Evolutionary conservation across 495 filamentous ascomycete genomes (phyloP), one percentile per base, ranked within the genome.

Genomic region (Hypomontagnella monticulosa): DNA sequence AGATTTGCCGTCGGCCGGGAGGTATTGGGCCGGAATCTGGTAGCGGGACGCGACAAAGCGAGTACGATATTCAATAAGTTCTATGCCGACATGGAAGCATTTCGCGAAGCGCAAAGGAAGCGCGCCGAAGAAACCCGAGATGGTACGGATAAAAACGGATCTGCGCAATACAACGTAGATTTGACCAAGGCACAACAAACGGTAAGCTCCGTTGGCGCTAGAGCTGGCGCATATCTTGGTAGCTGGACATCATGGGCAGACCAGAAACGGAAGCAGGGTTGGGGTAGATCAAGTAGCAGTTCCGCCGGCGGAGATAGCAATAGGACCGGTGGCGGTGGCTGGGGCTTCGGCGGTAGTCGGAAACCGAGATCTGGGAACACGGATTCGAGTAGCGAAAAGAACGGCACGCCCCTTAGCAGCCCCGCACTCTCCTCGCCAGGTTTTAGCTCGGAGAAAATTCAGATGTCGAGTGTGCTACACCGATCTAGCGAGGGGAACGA

Each of bases 241-340:
- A 96, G 92, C 20, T 98, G 96, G 96, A 89, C 93, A n/a, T 79
- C 86, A 1, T 99, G 95, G 95, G 94, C 94, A 4, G 88, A 87
- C 27, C 93, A 99, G 77, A 96, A 96, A 78, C 82, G 89, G 46
- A 92, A 90, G 70, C 80, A 78, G 37, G 83, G 86, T 6, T 85
- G 85, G 81, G 82, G 79, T 44, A 72, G 80, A 6, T 59, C 76
- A 19, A 76, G 63, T 32, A 55, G 46, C 15, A 75, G 63, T 49
- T 56, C 60, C 11, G 61, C 33, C 16, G 65, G 43, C 30, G 51
- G 33, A 52, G 49, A 40, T 23, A 30, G 46, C 16, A 33, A 46
- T 16, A 33, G 42, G 16, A 37, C 50, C 8, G 33, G 44, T 1
- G 66, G 73, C 3, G 72, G 71, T 5, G 67, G 73, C n/a, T 80